phyloP scores from a whole-genome alignment of 177 flowering plant genomes.

The Tripterygium wilfordii region DNA sequence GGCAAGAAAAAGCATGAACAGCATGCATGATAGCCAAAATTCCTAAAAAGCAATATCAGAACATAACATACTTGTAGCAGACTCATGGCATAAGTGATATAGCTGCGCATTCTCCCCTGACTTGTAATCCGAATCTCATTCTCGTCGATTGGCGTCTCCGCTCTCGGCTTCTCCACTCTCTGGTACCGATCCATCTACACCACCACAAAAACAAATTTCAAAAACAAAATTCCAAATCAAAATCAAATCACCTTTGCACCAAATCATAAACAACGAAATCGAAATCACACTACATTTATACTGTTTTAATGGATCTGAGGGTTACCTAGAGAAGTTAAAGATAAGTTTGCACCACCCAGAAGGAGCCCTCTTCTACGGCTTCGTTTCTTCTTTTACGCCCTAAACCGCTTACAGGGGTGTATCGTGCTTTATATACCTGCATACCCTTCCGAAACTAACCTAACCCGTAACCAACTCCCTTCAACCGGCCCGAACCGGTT shows the following conservation, averaged over 20 bases:
- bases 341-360: conserved; percentile 16
- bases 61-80: conserved; percentile 67
- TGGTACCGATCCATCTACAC: conserved; percentile 72
- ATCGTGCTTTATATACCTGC: conserved; percentile 12
- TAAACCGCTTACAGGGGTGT: conserved; percentile 7
- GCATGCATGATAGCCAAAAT: too few species aligned
- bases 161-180: conserved; percentile 74
- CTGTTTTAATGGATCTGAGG: background rate
- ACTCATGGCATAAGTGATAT: conserved; percentile 69
- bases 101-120: conserved; percentile 76
- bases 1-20: too few species aligned
- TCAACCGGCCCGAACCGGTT: conserved; percentile 25
- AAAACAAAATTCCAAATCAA: background rate
- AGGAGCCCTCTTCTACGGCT: conserved; percentile 37
- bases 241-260: background rate
- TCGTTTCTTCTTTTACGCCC: conserved; percentile 37
- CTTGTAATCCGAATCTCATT: conserved; percentile 76
- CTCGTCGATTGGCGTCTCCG: conserved; percentile 59
- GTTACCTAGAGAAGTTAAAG: conserved; percentile 3
- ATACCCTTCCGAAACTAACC: conserved; percentile 8
- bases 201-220: background rate
- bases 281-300: too few species aligned
- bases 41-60: too few species aligned
- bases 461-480: too few species aligned
- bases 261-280: background rate